Evolutionary conservation across 306 rosid species (phyloP).

Genomic region (Sechiopsis laciniata): DNA sequence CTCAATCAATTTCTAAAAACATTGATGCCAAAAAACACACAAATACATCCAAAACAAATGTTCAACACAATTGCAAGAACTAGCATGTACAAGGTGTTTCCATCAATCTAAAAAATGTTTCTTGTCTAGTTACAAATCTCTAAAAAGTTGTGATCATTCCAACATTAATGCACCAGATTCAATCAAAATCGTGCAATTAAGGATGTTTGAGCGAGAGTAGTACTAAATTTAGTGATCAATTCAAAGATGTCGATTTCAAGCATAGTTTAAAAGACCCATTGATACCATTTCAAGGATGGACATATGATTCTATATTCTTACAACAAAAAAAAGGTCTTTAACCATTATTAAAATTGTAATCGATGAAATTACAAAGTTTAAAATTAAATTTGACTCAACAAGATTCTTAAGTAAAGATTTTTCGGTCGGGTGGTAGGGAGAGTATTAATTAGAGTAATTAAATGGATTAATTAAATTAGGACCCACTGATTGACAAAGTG

Average conservation of each 20-base stretch:
- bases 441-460: conserved; percentile 3
- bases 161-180: too few species aligned
- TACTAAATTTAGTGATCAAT: too few species aligned
- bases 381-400: neutral
- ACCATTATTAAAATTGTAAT: too few species aligned
- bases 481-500: conserved; percentile 15
- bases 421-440: neutral
- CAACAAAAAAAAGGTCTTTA: too few species aligned
- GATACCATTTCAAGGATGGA: too few species aligned
- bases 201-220: too few species aligned
- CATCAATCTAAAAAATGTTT: neutral
- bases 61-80: neutral
- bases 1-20: neutral
- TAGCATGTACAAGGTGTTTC: neutral
- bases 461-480: neutral
- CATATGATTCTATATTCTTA: too few species aligned
- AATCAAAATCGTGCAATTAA: too few species aligned
- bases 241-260: too few species aligned
- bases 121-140: neutral
- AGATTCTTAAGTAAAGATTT: neutral
- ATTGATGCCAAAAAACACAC: neutral
- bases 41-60: neutral
- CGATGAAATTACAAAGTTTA: neutral
- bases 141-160: too few species aligned
- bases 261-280: too few species aligned